These are phyloP conservation scores for Nidula microcarpa DNA, from an alignment of 768 basidiomycete species.

Conservation along the genomic window DNA sequence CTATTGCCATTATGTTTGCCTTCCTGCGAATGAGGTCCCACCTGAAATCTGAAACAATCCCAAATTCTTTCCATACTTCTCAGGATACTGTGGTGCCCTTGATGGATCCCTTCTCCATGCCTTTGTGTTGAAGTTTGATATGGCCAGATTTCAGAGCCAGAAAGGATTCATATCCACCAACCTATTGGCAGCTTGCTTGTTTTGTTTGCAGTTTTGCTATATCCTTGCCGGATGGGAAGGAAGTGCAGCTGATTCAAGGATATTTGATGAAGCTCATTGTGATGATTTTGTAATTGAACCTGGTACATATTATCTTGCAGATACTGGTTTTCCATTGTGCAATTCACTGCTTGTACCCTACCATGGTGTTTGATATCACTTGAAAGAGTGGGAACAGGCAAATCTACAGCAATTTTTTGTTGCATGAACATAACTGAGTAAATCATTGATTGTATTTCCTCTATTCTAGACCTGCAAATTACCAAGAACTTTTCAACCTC, in stretches of 20 bases:
- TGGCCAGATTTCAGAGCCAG: slow-evolving; percentile 2
- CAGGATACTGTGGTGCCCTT: not conserved
- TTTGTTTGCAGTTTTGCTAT: slow-evolving; percentile 20
- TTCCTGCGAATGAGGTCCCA: too few relatives aligned
- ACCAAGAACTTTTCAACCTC: slow-evolving; percentile 31
- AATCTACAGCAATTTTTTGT: slow-evolving; percentile 3
- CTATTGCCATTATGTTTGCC: too few relatives aligned
- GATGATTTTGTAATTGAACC: slow-evolving; percentile 19
- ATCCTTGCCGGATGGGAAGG: slow-evolving; percentile 26
- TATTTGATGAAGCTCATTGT: slow-evolving; percentile 15
- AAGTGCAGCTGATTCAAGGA: slow-evolving; percentile 14
- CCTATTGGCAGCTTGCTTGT: slow-evolving; percentile 19
- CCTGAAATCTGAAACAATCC: too few relatives aligned
- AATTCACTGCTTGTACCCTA: slow-evolving; percentile 27
- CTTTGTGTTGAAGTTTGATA: not conserved
- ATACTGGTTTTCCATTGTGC: slow-evolving; percentile 23
- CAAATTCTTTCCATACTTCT: too few relatives aligned
- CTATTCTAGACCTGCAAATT: slow-evolving; percentile 20
- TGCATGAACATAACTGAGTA: not conserved
- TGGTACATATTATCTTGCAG: slow-evolving; percentile 23
- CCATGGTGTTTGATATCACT: slow-evolving; percentile 23
- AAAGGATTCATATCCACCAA: slow-evolving; percentile 22
- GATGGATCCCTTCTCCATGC: not conserved
- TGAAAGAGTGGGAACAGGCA: slow-evolving; percentile 24
- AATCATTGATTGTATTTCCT: slow-evolving; percentile 1